Base-by-base conservation (phyloP, 805 yeast species). In the Pichia phayaonensis region DNA sequence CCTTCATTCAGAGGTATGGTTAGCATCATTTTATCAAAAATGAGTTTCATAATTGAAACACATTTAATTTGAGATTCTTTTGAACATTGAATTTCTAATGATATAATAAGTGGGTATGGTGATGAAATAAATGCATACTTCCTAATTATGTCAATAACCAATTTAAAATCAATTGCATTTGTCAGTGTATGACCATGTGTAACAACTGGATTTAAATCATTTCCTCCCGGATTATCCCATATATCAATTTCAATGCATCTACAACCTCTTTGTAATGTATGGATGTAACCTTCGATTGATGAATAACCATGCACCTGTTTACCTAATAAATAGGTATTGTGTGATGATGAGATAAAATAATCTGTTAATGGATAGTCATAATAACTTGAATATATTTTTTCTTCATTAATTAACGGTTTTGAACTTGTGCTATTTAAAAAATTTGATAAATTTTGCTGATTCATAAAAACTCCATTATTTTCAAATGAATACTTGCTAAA, bases 191-290 rank as follows among this genome's bases (percentile, higher is more conserved):
- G 70, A 0, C 99, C 99, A 66, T 94, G 99, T 27, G 86, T 84
- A 0, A 94, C 97, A 0, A 87, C 78, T 0, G 99, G 99, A 0
- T 84, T 90, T 13, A 68, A 66, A 15, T 62, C 66, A 11, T 38
- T 44, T 5, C 68, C 86, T 8, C 38, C 38, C n/a, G 38, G 38
- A n/a, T 34, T 34, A 69, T 92, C 96, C 99, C 99, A 94, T 21
- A 94, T 74, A 65, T 94, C 99, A 40, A 94, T 81, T 61, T 94
- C 99, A n/a, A 94, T 74, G 55, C 97, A 90, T 43, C 97, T 73
- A 60, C 98, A 94, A 1, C 99, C 98, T 49, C 90, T 77, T 63
- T 90, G 97, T 45, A 94, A 69, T 0, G 88, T 94, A 46, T 85
- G 78, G 18, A 89, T 81, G 58, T 94, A 94, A 0, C 95, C 95